These are phyloP conservation scores for Paraleonurus japonicus DNA, from an alignment of 257 asterid genomes.

Conservation along the genomic window DNA sequence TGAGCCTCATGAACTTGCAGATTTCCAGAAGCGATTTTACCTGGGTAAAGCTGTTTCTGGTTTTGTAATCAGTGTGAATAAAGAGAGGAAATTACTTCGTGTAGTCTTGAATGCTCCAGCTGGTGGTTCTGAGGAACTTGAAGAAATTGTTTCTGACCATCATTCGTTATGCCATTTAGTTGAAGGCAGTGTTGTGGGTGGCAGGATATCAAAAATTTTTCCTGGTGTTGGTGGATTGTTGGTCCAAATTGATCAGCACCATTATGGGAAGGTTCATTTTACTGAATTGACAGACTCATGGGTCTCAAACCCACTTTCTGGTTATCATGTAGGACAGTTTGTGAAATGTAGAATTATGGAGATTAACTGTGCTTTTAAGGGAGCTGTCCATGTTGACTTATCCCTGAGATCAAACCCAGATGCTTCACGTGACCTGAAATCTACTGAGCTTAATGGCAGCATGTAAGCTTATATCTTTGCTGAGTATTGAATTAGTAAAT, in stretches of 20 bases:
- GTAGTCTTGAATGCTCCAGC: constrained; percentile 46
- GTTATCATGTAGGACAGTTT: constrained; percentile 73
- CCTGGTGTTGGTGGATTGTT: constrained; percentile 86
- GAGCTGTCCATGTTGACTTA: constrained; percentile 73
- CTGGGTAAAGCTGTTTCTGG: constrained; percentile 73
- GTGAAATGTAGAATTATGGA: constrained; percentile 85
- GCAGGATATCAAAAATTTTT: constrained; percentile 80
- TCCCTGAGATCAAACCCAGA: constrained; percentile 54
- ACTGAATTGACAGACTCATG: constrained; percentile 68
- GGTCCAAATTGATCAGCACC: constrained; percentile 69
- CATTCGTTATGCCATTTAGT: constrained; percentile 42
- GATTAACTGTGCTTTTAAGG: constrained; percentile 42
- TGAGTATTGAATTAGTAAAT: constrained; percentile 9
- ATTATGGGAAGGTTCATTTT: constrained; percentile 88
- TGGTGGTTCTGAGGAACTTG: constrained; percentile 23
- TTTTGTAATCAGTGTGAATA: constrained; percentile 46
- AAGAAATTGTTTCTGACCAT: constrained; percentile 31
- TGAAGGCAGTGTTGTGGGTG: constrained; percentile 72
- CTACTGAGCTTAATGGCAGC: constrained; percentile 28
- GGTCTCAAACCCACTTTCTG: constrained; percentile 70
- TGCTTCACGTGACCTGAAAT: constrained; percentile 28
- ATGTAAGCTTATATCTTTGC: constrained; percentile 44
- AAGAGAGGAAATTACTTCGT: constrained; percentile 79
- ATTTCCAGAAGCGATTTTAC: constrained; percentile 63
- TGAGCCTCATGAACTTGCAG: constrained; percentile 74